Base-by-base conservation (phyloP, 2,329 filamentous ascomycete genomes). In the Fusarium chuoi region DNA sequence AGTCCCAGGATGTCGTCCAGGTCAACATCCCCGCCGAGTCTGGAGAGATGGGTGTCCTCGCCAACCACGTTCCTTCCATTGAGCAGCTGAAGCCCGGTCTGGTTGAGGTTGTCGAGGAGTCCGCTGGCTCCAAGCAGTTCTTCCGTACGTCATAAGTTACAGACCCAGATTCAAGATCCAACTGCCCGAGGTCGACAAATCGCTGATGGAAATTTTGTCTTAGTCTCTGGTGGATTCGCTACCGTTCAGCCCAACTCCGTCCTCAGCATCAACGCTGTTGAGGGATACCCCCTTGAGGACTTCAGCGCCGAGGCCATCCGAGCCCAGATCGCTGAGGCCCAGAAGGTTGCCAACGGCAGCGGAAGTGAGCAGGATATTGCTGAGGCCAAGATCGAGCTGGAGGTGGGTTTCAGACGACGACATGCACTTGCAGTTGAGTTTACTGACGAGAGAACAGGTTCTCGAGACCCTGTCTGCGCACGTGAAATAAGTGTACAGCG, bases 21-120 rank as follows among this genome's bases (percentile, higher is more conserved):
- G 96, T 99, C 89, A 99, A 99, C 91, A 92, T 99, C 82, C 93
- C 96, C 84, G 96, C 96, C 82, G 96, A 98, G 85, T 97, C 95
- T 74, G 96, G 96, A 84, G 96, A 98, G 81, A 99, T 99, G 96
- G 96, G 96, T 93, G 93, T 99, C 81, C 93, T 99, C 83, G 96
- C 96, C 84, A 97, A 96, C 90, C 96, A 99, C 91, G 96, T 99
- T 81, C 95, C 96, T 76, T 95, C 95, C 73, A 98, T 99, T 83
- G 96, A 99, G 90, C 96, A 99, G 89, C 90, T 99, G 85, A 98
- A 97, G 91, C 95, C 96, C 71, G 96, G 96, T 82, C 87, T 98
- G 78, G 90, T 99, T 78, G 96, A 98, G 89, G 89, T 99, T 82
- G 91, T 98, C 78, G 96, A 98, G 89, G 96, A 99, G 90, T 90